Evolutionary conservation across 139 green algal species (phyloP), one percentile per base, ranked within the genome.

Genomic region (Mychonastes homosphaera): DNA sequence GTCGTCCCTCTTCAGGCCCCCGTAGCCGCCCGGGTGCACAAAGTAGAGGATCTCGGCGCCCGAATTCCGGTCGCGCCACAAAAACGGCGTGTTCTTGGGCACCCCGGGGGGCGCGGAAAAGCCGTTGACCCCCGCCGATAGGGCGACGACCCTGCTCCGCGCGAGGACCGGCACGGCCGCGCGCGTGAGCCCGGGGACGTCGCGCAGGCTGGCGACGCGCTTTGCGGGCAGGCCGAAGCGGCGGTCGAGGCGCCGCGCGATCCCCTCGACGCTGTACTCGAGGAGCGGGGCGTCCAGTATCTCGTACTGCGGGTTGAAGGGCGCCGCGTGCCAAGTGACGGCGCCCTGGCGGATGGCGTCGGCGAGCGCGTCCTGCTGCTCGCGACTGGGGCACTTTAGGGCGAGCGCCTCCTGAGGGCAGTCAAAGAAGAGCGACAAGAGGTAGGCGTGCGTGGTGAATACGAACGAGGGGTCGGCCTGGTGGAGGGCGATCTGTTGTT

Each of bases 181-280:
- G 1, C 79, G 63, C 19, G 79, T 87, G 13, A 81, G 47, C 2
- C 79, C 79, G 8, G 77, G 77, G 6, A 87, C 74, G 56, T 85
- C 79, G 2, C 75, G 53, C 61, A 79, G 71, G 54, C 67, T 81
- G 49, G 74, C 57, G 30, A 63, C 72, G 6, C 44, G 40, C 47
- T 85, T 87, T 29, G 54, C 54, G 2, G 52, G 63, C 45, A 69
- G 34, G 3, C 63, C 64, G 45, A 76, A 81, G 2, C 21, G 15
- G 7, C 43, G 43, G 49, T 87, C 79, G 34, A 87, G 53, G n/a
- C n/a, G n/a, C n/a, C n/a, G n/a, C n/a, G n/a, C n/a, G n/a, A n/a
- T n/a, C n/a, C n/a, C n/a, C n/a, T n/a, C n/a, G n/a, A n/a, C n/a
- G n/a, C n/a, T n/a, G n/a, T n/a, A 50, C 10, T 21, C 18, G 18